Evolutionary conservation across 352 stramenopile genomes (phyloP), one percentile per base, ranked within the genome.

Genomic region (Globisporangium cystogenes): DNA sequence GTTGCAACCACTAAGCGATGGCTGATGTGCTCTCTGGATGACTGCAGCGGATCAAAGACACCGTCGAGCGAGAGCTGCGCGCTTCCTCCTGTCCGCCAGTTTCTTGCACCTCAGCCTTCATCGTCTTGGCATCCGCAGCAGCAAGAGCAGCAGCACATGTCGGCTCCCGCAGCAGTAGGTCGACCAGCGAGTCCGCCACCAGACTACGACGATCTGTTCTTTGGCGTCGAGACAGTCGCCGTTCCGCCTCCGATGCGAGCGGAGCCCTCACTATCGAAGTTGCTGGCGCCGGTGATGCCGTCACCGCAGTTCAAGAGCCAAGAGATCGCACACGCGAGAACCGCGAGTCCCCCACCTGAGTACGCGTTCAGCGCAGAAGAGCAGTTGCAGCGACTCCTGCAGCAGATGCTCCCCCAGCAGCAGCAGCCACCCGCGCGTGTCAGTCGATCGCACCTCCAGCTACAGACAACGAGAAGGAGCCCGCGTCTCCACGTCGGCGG

Each of bases 161-260:
- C 33, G 14, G 12, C 36, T 40, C 7, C 18, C 7, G 35, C 20
- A 7, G 2, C 53, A 0, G 54, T 57, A 23, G 50, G 43, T 4
- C 67, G 72, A 47, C 69, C 74, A 0, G 37, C 63, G 11, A 75
- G 72, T 0, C 77, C 65, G 10, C 75, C 77, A 11, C 74, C 77
- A 48, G 60, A 67, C 0, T 86, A 86, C 47, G 59, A 83, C 41
- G 77, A 86, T 31, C 51, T 88, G 6, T 86, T 88, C 42, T 88
- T 88, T 37, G 77, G 73, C 1, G 72, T 88, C 29, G 75, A 88
- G 55, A 88, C 73, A 1, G 52, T 86, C 0, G 26, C 65, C 1
- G 62, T 77, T 10, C 35, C 60, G 21, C n/a, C 11, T 7, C 18
- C 46, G 5, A 27, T 55, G 20, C 24, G 29, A 20, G 35, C 44